phyloP scores from a whole-genome alignment of 805 yeast species.

The Scheffersomyces ergatensis region DNA sequence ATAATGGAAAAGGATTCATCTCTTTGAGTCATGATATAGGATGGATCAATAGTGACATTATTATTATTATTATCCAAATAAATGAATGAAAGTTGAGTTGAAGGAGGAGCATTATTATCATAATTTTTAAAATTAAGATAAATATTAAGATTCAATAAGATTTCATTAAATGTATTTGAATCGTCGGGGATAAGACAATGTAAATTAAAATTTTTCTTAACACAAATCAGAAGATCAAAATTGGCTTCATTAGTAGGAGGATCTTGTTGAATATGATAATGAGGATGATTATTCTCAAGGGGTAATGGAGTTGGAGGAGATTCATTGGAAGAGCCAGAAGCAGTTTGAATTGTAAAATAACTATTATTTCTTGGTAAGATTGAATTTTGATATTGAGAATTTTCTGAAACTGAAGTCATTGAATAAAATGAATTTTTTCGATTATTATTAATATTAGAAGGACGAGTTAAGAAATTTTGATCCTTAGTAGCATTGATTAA shows the following conservation, averaged over 20 bases:
- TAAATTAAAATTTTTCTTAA: constrained; percentile 37
- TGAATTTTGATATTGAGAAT: constrained; percentile 7
- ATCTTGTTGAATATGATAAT: constrained; percentile 6
- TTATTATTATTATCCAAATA: constrained; percentile 19
- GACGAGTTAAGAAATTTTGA: neutral
- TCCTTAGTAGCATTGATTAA: neutral
- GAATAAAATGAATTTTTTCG: constrained; percentile 7
- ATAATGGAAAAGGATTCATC: constrained; percentile 25
- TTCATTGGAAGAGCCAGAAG: neutral
- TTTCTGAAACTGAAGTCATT: neutral
- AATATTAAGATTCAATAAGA: constrained; percentile 32
- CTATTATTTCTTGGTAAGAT: constrained; percentile 1
- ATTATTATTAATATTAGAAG: neutral
- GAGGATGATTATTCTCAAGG: neutral
- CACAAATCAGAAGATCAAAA: constrained; percentile 29
- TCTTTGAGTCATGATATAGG: constrained; percentile 27
- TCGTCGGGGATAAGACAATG: constrained; percentile 34
- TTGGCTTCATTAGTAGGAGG: constrained; percentile 12
- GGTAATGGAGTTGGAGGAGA: neutral
- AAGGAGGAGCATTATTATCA: constrained; percentile 1
- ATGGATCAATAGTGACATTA: constrained; percentile 6
- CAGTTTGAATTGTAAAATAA: neutral
- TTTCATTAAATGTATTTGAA: constrained; percentile 28
- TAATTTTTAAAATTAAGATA: constrained; percentile 26
- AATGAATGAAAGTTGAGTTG: constrained; percentile 15